Evolutionary conservation across 768 basidiomycete species (phyloP), one percentile per base, ranked within the genome.

Genomic region (Suillus cothurnatus): DNA sequence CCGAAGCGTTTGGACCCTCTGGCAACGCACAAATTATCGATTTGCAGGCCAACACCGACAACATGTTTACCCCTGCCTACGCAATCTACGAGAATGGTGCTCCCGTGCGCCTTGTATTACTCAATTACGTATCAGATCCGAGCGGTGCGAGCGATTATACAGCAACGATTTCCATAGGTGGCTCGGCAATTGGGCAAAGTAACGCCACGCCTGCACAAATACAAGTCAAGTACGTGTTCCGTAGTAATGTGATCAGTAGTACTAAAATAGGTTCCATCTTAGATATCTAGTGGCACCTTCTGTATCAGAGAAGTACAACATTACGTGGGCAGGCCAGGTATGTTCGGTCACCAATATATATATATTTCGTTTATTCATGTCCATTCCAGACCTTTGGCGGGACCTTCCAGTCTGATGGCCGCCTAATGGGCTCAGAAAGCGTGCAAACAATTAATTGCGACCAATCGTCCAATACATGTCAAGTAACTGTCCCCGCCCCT

Each of bases 51-150:
- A 71, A 67, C 52, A 60, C 57, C 32, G 71, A 72, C 38, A 73
- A 69, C 67, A 73, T 72, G 61, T 76, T 71, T 65, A 78, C 76
- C 57, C 74, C 80, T 73, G 43, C 83, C 1, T 87, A 86, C 69
- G 90, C 84, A 9, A 83, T 94, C 62, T 93, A 93, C 73, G 91
- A 94, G 72, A 83, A 88, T 64, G 86, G 85, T 32, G 43, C 77
- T 28, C 78, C 82, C 11, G 70, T 77, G 12, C 74, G 81, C 59
- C 69, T 85, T 5, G 81, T 78, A 14, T 69, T 85, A 28, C 77
- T 87, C 79, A 87, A 87, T 75, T 86, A 76, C 65, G 73, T 84
- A 32, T 72, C 74, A 34, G 84, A 85, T 67, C 50, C 74, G 0
- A 76, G 73, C 6, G 83, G 84, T 36, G 80, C 77, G 4, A 76